Base-by-base conservation (phyloP, 2,329 filamentous ascomycete genomes). In the Kalmusia sp. region DNA sequence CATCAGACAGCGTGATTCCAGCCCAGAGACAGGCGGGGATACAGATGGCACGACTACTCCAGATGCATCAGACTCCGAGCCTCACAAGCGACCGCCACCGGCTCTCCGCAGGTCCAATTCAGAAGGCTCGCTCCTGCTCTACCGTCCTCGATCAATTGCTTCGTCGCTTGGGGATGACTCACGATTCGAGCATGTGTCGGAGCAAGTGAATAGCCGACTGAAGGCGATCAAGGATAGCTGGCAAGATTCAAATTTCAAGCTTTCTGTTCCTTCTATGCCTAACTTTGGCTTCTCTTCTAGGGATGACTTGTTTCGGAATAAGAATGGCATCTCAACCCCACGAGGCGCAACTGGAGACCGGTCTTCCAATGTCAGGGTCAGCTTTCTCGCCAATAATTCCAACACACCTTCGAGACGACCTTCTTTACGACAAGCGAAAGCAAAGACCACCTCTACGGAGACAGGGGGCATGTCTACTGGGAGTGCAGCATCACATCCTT, bases 211-310 rank as follows among this genome's bases (percentile, higher is more conserved):
- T 66, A 92, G 90, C 62, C 84, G 93, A 35, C 82, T 95, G 68
- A 96, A 96, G 76, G 93, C 93, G 4, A 90, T 98, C 70, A 90
- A 87, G 68, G 93, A 97, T 70, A 96, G 89, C 68, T 85, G 91
- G 57, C 87, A 92, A 68, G 92, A 96, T 64, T 90, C 92, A 2
- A 91, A 87, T 49, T 89, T 93, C 74, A 91, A 87, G 67, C 58
- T 81, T 44, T 79, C 79, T 15, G 69, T 80, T 51, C 74, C 78
- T 14, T 70, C 69, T 2, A 81, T 92, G 68, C 83, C 87, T 45
- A 84, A 80, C 56, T 77, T 86, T 33, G 69, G 59, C 48, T 68
- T 74, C 55, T 55, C 64, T n/a, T 61, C 64, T 51, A 69, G 63
- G 56, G 62, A 70, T 21, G 72, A 74, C 21, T 44, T 65, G 4